Base-by-base conservation (phyloP, 2,329 filamentous ascomycete species). In the Aspergillus phoenicis region DNA sequence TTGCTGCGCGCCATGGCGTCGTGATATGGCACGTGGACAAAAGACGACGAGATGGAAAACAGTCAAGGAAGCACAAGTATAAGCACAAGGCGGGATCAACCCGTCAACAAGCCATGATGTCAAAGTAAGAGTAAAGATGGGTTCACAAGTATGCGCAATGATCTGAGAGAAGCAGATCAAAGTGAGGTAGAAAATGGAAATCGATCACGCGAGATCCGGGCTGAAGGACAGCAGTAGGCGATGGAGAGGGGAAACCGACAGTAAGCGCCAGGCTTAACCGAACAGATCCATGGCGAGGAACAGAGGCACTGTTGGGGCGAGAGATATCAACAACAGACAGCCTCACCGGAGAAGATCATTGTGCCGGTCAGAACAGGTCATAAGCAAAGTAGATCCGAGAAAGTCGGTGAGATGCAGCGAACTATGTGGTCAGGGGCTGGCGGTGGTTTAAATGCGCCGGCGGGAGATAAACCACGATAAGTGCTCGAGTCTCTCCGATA, bases 1-100 rank as follows among this genome's bases (percentile, higher is more conserved):
- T 73, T 77, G 41, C 70, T 70, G 54, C 70, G 71, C 17, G 73
- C 69, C 75, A 77, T 77, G 41, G 24, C 36, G 39, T 36, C 22
- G n/a, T 33, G 20, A 15, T 17, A 8, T 30, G 22, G 22, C 43
- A 39, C 22, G 59, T 22, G 24, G 26, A 5, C 38, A 39, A 30
- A 22, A 33, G 15, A 36, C 39, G 15, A 36, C 39, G 22, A 38
- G 39, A 36, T 38, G 13, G 24, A 11, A 4, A 20, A 38, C 5
- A 28, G n/a, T 30, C 11, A 56, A 52, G 5, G 51, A 26, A 38
- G 7, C 36, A 39, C 24, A 20, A 15, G 39, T 33, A 52, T 28
- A 30, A 7, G 28, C 17, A 52, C 15, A 20, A 24, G 20, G 39
- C 39, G 39, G 41, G 17, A 43, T 43, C 38, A 28, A 28, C 51